A percentile compares a stretch with the other conserved stretches of the same genome.
These are phyloP conservation scores for Cyathus pygmaeus DNA, from an alignment of 1,284 basidiomycete genomes.

Conservation along the genomic window DNA sequence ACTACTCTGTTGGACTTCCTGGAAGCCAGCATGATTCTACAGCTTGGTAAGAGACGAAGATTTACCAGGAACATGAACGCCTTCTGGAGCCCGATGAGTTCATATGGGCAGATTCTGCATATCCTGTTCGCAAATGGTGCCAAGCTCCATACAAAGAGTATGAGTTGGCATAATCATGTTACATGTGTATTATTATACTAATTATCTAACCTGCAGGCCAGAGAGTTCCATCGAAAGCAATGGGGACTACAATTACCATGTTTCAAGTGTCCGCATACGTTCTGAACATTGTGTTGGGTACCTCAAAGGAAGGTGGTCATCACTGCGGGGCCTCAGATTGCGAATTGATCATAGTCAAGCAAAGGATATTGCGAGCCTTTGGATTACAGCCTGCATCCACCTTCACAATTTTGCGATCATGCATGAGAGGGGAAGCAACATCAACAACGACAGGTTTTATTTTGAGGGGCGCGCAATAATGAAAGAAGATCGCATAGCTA, in stretches of 20 bases:
- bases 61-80: slow-evolving; percentile 13
- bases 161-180: background rate
- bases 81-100: slow-evolving; percentile 32
- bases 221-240: background rate
- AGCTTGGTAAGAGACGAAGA: slow-evolving; percentile 25
- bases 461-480: slow-evolving; percentile 4
- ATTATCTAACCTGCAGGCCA: background rate
- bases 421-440: background rate
- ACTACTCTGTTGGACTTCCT: slow-evolving; percentile 35
- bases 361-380: background rate
- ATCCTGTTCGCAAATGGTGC: slow-evolving; percentile 22
- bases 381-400: background rate
- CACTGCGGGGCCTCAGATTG: background rate
- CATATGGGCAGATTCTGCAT: slow-evolving; percentile 46
- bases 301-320: background rate
- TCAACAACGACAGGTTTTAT: background rate
- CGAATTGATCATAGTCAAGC: background rate
- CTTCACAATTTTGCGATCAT: background rate
- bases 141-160: slow-evolving; percentile 6
- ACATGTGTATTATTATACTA: too few relatives aligned
- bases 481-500: slow-evolving; percentile 2
- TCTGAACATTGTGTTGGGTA: background rate
- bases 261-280: background rate
- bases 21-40: slow-evolving; percentile 42
- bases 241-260: background rate